Base-by-base conservation (phyloP, 257 asterid genomes). In the Forsythia suspensa region DNA sequence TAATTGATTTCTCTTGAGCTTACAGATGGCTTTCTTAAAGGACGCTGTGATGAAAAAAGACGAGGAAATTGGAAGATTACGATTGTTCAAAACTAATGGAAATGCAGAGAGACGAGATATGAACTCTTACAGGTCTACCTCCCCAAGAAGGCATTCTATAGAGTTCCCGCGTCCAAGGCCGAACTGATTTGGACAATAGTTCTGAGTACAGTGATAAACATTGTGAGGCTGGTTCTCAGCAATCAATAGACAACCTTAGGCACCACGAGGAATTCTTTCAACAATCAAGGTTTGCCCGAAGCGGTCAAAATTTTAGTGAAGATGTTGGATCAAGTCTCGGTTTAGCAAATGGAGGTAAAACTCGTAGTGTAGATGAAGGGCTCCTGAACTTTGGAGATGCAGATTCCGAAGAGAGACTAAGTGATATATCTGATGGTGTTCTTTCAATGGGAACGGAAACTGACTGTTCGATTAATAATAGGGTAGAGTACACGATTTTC, bases 361-460 rank as follows among this genome's bases (percentile, higher is more conserved):
- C 79, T 76, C 83, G 75, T 72, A 79, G 75, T 36, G 96, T 88
- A 2, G 97, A 96, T 38, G 76, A 84, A 16, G 98, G 87, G 80
- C 94, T 93, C 78, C 68, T 92, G 73, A 93, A 94, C 71, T 80
- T 93, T 11, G 98, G 93, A 76, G 99, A 92, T 77, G 92, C 80
- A 7, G 99, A 93, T 78, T 91, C 92, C 4, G 97, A 95, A 39
- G 97, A 92, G 87, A 90, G 98, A 78, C 90, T 95, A 24, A 95
- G 99, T 81, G 97, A 95, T 84, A 92, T 95, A 77, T 95, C 99
- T 41, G 99, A 95, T 85, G 87, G 99, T 11, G 97, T 86, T 84
- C 97, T 95, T 72, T 93, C 99, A 37, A 93, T 89, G 97, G 97
- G 93, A 76, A 93, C 98, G 2, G 99, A 95, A 85, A 87, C 98